phyloP scores from a whole-genome alignment of 768 basidiomycete species.

The Tubosaeta sp. region DNA sequence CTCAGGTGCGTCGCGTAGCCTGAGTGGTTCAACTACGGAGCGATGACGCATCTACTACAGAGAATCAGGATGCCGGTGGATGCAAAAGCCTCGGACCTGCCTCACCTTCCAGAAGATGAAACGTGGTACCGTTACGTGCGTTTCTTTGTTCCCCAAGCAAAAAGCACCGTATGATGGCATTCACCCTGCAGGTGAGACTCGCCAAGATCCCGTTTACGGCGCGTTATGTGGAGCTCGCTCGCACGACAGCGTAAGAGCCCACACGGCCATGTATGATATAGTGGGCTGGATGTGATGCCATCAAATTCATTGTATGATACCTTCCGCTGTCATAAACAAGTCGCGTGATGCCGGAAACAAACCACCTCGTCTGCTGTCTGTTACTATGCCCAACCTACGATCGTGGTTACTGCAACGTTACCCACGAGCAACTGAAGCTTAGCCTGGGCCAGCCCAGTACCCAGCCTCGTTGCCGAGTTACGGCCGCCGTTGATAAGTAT shows the following conservation, averaged over 20 bases:
- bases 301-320: too few species aligned
- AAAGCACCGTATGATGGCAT: not conserved
- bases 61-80: conserved; percentile 25
- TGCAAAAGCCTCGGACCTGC: conserved; percentile 30
- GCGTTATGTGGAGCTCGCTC: conserved; percentile 20
- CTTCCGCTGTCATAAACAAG: too few species aligned
- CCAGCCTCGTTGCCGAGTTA: too few species aligned
- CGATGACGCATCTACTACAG: too few species aligned
- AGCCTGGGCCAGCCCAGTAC: too few species aligned
- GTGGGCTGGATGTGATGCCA: not conserved
- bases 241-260: not conserved
- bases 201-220: conserved; percentile 14
- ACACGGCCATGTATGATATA: not conserved
- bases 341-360: too few species aligned
- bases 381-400: too few species aligned
- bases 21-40: not conserved
- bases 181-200: conserved; percentile 10
- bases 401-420: too few species aligned
- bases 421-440: too few species aligned
- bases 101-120: conserved; percentile 32
- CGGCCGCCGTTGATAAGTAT: too few species aligned
- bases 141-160: not conserved
- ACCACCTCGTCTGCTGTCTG: too few species aligned
- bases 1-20: conserved; percentile 35
- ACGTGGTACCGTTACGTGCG: conserved; percentile 34